Evolutionary conservation across 306 rosid genomes (phyloP).

Genomic region (Carpinus fangiana): DNA sequence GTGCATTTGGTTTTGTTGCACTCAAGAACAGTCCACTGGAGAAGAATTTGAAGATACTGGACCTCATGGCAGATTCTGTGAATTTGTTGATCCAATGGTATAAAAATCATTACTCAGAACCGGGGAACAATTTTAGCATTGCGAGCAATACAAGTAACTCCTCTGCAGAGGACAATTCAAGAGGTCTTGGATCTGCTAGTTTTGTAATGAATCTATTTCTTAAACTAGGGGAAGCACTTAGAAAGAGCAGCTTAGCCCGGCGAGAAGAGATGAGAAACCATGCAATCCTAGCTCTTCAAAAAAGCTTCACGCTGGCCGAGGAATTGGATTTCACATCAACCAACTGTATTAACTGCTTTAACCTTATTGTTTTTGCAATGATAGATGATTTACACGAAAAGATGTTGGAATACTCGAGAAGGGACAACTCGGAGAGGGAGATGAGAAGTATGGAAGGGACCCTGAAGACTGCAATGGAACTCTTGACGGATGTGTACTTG

Average conservation of each 20-base stretch:
- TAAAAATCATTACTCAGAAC: constrained; percentile 51
- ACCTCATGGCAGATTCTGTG: constrained; percentile 61
- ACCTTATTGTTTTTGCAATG: constrained; percentile 79
- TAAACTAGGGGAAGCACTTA: constrained; percentile 79
- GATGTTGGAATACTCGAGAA: constrained; percentile 85
- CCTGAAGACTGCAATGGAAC: constrained; percentile 70
- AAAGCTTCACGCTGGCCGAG: constrained; percentile 64
- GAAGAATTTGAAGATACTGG: constrained; percentile 71
- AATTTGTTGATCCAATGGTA: constrained; percentile 69
- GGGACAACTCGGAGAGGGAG: constrained; percentile 85
- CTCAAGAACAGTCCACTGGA: constrained; percentile 81
- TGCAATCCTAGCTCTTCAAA: constrained; percentile 68
- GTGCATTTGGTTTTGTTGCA: constrained; percentile 72
- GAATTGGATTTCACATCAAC: constrained; percentile 56
- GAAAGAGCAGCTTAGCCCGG: constrained; percentile 71
- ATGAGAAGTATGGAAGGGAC: constrained; percentile 94
- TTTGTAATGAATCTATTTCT: constrained; percentile 58
- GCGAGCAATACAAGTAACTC: constrained; percentile 60
- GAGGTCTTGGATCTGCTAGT: constrained; percentile 45
- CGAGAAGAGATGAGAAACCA: constrained; percentile 88
- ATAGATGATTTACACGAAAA: constrained; percentile 90
- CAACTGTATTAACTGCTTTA: constrained; percentile 65
- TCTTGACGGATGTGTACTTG: constrained; percentile 66
- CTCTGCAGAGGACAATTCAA: constrained; percentile 54
- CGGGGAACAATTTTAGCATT: constrained; percentile 42